Evolutionary conservation across 1,139 yeast species (phyloP).

Genomic region (Geotrichum bryndzae): DNA sequence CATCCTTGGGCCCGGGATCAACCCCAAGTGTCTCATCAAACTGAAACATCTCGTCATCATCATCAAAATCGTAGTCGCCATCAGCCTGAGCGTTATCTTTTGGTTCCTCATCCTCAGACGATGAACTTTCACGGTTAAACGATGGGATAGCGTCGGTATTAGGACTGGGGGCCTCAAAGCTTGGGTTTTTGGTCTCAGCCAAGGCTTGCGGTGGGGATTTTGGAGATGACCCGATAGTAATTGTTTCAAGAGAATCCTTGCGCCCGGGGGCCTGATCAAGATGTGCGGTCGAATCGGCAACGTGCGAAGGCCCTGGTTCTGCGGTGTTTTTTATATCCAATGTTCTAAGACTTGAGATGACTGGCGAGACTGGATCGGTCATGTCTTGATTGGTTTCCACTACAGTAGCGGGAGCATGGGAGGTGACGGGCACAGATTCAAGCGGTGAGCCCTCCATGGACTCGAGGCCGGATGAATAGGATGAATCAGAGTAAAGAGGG

Average conservation of each 20-base stretch:
- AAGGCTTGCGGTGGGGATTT: background rate
- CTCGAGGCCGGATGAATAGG: constrained; percentile 13
- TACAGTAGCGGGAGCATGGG: background rate
- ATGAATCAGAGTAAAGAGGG: constrained; percentile 12
- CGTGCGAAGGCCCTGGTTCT: background rate
- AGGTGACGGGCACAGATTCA: background rate
- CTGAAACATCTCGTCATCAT: constrained; percentile 17
- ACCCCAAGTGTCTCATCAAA: constrained; percentile 16
- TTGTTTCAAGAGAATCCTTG: constrained; percentile 2
- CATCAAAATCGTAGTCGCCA: constrained; percentile 9
- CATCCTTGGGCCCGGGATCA: constrained; percentile 3
- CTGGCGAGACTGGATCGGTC: background rate
- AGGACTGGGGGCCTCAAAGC: background rate
- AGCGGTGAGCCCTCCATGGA: constrained; percentile 13
- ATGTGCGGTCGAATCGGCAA: background rate
- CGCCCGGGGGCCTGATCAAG: background rate
- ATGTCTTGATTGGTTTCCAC: background rate
- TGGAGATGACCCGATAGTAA: background rate
- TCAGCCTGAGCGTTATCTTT: background rate
- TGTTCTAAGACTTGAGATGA: background rate
- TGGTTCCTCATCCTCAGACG: constrained; percentile 8
- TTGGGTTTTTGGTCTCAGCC: background rate
- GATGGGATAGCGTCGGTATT: background rate
- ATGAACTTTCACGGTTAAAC: constrained; percentile 3
- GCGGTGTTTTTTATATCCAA: background rate